Evolutionary conservation across 2,329 filamentous ascomycete genomes (phyloP), one percentile per base, ranked within the genome.

Genomic region (Keithomyces neogunnii): DNA sequence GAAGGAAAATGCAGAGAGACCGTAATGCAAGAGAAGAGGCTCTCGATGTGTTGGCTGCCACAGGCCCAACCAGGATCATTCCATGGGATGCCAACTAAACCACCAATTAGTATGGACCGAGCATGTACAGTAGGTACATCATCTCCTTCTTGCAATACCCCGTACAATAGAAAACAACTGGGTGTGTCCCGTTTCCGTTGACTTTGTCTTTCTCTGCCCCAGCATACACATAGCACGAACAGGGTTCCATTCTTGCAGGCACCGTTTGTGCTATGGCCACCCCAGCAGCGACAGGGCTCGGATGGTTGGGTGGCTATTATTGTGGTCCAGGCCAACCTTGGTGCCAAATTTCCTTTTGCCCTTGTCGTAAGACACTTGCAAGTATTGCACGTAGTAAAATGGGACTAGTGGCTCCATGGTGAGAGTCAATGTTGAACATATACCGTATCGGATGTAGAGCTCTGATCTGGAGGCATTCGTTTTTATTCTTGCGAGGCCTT

Each of bases 261-360:
- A 55, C 50, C 51, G 50, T 19, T 19, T 50, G 55, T 54, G 50
- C 55, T 57, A 54, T 49, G 43, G 47, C 52, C 52, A 51, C 53
- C 56, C 54, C 50, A 48, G 55, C 46, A 51, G 47, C 53, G 48
- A 51, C 55, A 54, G 51, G 55, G 55, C 50, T 51, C 35, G 30
- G 48, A 48, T 52, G 53, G 54, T 55, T 55, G 56, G 52, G 49
- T 55, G 54, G 51, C 51, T 47, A 51, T 49, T 51, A 45, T 51
- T 45, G 49, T 44, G 56, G 50, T 51, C 53, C 51, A 55, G 50
- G 51, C 48, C 48, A 53, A 50, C 45, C 45, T 42, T 44, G 39
- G 44, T 53, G 48, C 48, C 38, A 50, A 50, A 52, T 52, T 50
- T 48, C 45, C 45, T 40, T 48, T 50, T 48, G 28, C 36, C 48